Conservation (phyloP, 805 yeast species). For the Candida sonorensis region DNA sequence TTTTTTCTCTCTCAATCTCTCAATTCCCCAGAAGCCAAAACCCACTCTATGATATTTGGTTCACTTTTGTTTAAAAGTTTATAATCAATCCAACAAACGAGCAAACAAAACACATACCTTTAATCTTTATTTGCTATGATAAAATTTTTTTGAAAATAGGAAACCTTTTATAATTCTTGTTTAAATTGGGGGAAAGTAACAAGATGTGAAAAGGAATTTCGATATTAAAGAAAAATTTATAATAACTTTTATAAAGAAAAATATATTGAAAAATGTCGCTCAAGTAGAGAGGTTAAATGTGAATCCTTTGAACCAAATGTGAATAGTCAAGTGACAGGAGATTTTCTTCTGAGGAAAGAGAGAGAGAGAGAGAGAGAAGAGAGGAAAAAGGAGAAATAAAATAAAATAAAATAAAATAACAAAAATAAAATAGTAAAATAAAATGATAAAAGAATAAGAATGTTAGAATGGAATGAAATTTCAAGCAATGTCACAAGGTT, state of each 20-base stretch:
- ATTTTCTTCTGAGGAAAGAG: conserved; percentile 34
- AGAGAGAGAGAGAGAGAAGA: conserved; percentile 22
- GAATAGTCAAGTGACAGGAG: conserved; percentile 20
- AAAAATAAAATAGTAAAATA: neutral
- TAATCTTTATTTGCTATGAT: neutral
- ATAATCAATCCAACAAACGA: neutral
- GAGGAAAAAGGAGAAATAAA: conserved; percentile 9
- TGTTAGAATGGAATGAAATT: too few species aligned
- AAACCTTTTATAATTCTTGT: conserved; percentile 1
- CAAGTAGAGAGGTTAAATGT: neutral
- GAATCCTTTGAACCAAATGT: conserved; percentile 1
- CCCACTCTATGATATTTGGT: neutral
- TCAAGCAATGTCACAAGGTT: too few species aligned
- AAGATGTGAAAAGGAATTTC: neutral
- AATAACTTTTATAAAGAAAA: neutral
- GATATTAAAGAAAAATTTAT: neutral
- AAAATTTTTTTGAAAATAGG: neutral
- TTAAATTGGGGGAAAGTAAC: conserved; percentile 3
- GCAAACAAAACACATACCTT: neutral
- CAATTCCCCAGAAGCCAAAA: too few species aligned
- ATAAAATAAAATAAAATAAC: conserved; percentile 2
- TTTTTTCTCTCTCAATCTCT: too few species aligned
- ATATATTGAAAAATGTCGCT: neutral
- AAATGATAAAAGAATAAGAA: too few species aligned
- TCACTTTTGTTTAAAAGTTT: neutral